Conservation (phyloP, 352 stramenopile genomes). For the Globisporangium spinosum region DNA sequence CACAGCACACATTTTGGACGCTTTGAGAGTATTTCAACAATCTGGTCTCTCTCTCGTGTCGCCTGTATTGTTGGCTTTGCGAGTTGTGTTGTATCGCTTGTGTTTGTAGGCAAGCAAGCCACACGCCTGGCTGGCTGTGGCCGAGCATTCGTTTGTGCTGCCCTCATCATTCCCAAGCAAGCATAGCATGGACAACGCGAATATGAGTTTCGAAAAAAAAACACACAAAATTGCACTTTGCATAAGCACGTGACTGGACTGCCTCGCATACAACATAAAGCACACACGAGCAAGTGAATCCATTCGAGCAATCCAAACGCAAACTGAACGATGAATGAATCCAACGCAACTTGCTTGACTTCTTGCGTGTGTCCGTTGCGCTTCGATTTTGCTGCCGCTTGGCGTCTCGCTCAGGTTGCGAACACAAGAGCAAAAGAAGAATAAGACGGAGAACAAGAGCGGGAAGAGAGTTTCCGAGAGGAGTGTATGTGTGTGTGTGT, state of each 20-base stretch:
- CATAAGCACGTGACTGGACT: background rate
- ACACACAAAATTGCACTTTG: background rate
- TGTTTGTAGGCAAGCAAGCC: background rate
- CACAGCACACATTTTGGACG: background rate
- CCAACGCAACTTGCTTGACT: background rate
- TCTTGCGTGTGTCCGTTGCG: no score
- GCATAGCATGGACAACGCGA: background rate
- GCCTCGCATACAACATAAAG: background rate
- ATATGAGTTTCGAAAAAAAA: slow-evolving; percentile 2
- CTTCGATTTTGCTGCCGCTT: background rate
- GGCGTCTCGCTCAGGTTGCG: background rate
- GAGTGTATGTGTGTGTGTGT: background rate
- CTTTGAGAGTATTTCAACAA: background rate
- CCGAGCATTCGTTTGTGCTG: background rate
- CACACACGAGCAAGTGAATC: background rate
- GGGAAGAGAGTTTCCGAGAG: background rate
- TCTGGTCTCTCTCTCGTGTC: background rate
- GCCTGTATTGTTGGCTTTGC: background rate
- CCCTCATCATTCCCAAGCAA: background rate
- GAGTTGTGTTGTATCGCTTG: background rate
- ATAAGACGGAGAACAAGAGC: background rate
- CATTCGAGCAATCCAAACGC: background rate
- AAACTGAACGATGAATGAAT: background rate
- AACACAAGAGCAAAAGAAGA: background rate
- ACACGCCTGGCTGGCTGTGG: background rate